A percentile compares a stretch with the other conserved stretches of the same genome.
Evolutionary conservation across 169 alveolate genomes (phyloP).

Genomic region (Eimeria sp.): DNA sequence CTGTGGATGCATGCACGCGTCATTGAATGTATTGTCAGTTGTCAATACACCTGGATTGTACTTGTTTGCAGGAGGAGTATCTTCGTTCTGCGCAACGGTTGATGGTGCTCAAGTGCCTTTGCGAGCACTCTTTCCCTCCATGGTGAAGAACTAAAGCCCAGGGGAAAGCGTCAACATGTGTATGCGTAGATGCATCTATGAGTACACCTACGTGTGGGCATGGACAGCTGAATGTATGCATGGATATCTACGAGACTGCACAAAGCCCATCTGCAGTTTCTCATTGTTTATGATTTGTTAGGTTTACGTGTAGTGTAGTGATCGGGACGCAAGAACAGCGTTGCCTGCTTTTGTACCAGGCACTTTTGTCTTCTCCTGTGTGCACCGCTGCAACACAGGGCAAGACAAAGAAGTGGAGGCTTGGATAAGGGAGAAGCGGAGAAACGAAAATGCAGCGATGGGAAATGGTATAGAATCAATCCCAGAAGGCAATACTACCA

Average conservation of each 20-base stretch:
- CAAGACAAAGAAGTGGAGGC: too few relatives aligned
- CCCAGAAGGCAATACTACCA: too few relatives aligned
- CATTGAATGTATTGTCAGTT: not conserved
- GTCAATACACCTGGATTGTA: not conserved
- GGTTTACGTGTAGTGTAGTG: not conserved
- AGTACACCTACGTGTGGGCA: not conserved
- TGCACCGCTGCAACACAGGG: too few relatives aligned
- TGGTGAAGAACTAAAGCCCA: not conserved
- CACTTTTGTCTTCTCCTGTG: too few relatives aligned
- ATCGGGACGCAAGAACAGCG: not conserved
- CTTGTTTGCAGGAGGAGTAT: slow-evolving; percentile 25
- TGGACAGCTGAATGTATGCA: too few relatives aligned
- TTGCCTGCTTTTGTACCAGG: too few relatives aligned
- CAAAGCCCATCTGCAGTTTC: not conserved
- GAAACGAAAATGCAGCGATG: too few relatives aligned
- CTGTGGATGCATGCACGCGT: not conserved
- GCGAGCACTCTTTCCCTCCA: slow-evolving; percentile 43
- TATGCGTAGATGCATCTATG: too few relatives aligned
- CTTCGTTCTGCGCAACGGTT: slow-evolving; percentile 37
- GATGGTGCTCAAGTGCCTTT: slow-evolving; percentile 48
- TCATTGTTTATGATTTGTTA: too few relatives aligned
- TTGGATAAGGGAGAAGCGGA: too few relatives aligned
- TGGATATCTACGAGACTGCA: not conserved
- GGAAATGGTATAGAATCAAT: too few relatives aligned
- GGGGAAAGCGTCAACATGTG: too few relatives aligned